phyloP scores from a whole-genome alignment of 192 early-diverging fungal genomes.

The Funneliformis mosseae region DNA sequence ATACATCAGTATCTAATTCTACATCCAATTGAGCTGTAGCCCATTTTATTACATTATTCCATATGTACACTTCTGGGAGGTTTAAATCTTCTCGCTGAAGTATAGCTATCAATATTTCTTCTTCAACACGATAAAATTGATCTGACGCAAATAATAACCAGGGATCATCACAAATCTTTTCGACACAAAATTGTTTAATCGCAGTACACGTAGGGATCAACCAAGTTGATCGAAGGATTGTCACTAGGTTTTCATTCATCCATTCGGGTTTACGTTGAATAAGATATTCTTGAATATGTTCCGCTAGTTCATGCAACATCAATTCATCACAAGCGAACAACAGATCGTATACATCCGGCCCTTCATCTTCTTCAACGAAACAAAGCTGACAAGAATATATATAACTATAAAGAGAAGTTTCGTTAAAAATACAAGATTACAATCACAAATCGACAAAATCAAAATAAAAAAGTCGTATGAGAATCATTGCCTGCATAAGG shows the following conservation, averaged over 20 bases:
- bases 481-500: neutral
- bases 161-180: neutral
- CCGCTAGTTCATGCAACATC: neutral
- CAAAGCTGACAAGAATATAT: neutral
- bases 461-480: no score
- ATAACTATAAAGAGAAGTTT: neutral
- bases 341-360: neutral
- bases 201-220: neutral
- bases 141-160: neutral
- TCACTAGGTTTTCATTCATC: neutral
- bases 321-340: neutral
- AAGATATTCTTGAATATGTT: neutral
- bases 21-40: neutral
- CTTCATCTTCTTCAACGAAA: neutral
- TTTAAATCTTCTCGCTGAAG: neutral
- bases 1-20: neutral
- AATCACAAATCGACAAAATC: neutral
- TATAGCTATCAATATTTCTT: slow-evolving; percentile 6
- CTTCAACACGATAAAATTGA: neutral
- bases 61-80: neutral
- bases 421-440: neutral
- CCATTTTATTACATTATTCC: slow-evolving; percentile 6
- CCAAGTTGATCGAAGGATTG: neutral
- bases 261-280: neutral
- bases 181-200: neutral